Evolutionary conservation across 805 yeast species (phyloP).

Genomic region (Spathaspora hagerdaliae): DNA sequence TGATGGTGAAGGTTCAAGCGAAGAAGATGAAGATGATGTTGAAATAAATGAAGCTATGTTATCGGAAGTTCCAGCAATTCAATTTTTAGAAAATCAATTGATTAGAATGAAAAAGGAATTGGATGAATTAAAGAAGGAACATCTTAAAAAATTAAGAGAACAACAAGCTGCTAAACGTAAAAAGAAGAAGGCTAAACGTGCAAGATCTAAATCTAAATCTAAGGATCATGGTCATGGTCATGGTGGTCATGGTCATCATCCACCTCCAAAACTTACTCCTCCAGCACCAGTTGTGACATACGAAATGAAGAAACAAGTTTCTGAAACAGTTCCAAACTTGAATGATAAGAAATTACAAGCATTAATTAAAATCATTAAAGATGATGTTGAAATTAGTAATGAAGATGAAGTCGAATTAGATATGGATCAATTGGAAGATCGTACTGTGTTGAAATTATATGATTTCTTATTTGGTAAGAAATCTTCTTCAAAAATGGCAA

Average conservation of each 20-base stretch:
- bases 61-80: slow-evolving; percentile 84
- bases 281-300: slow-evolving; percentile 60
- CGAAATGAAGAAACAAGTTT: slow-evolving; percentile 93
- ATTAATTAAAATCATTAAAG: slow-evolving; percentile 81
- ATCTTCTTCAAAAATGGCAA: slow-evolving; percentile 38
- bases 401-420: slow-evolving; percentile 93
- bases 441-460: slow-evolving; percentile 78
- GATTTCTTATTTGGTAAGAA: slow-evolving; percentile 60
- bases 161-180: slow-evolving; percentile 54
- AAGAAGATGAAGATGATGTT: slow-evolving; percentile 50
- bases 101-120: slow-evolving; percentile 82
- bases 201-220: slow-evolving; percentile 21
- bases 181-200: slow-evolving; percentile 32
- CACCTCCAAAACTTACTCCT: slow-evolving; percentile 9
- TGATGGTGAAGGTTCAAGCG: slow-evolving; percentile 20
- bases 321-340: slow-evolving; percentile 75
- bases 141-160: slow-evolving; percentile 60
- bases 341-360: slow-evolving; percentile 79
- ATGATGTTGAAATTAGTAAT: slow-evolving; percentile 52
- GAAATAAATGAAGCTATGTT: slow-evolving; percentile 51
- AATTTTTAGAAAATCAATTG: slow-evolving; percentile 82
- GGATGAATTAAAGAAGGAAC: slow-evolving; percentile 75
- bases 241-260: not conserved
- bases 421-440: slow-evolving; percentile 85
- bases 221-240: slow-evolving; percentile 9